Percentiles rank a stretch among this genome's conserved stretches.
Conservation (phyloP, 192 early-diverging fungal species). For the Coemansia sp. region DNA sequence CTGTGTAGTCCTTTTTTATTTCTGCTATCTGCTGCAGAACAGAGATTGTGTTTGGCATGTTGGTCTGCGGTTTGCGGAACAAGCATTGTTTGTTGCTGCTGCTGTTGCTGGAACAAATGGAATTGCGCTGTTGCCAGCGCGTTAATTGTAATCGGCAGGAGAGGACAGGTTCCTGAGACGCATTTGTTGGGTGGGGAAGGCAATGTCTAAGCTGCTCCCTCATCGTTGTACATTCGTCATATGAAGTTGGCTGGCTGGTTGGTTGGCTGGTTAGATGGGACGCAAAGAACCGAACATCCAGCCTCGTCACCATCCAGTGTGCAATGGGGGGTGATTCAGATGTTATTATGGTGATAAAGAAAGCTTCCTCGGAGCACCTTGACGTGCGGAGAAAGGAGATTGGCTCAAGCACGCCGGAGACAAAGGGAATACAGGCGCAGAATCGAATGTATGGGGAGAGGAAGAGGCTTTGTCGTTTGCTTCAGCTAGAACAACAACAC, state of each 20-base stretch:
- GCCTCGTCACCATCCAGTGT: too few species aligned
- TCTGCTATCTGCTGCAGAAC: neutral
- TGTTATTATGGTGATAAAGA: too few species aligned
- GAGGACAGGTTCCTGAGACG: neutral
- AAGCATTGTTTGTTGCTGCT: too few species aligned
- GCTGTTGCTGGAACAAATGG: too few species aligned
- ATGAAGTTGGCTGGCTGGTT: too few species aligned
- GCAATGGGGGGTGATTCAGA: too few species aligned
- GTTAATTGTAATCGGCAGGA: neutral
- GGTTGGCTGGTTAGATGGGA: too few species aligned
- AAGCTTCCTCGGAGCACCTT: too few species aligned
- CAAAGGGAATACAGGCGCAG: neutral
- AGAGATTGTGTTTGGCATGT: neutral
- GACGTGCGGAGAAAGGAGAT: neutral
- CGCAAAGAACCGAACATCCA: too few species aligned
- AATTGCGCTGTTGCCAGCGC: too few species aligned
- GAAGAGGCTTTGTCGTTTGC: conserved; percentile 4
- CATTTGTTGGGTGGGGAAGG: too few species aligned
- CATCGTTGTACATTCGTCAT: neutral
- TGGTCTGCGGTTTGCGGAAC: neutral
- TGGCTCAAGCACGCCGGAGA: neutral
- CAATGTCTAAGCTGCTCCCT: neutral
- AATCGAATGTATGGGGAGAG: neutral
- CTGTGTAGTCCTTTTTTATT: neutral
- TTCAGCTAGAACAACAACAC: neutral